Base-by-base conservation (phyloP, 176 grass and related monocot genomes). In the Carex cristatella region DNA sequence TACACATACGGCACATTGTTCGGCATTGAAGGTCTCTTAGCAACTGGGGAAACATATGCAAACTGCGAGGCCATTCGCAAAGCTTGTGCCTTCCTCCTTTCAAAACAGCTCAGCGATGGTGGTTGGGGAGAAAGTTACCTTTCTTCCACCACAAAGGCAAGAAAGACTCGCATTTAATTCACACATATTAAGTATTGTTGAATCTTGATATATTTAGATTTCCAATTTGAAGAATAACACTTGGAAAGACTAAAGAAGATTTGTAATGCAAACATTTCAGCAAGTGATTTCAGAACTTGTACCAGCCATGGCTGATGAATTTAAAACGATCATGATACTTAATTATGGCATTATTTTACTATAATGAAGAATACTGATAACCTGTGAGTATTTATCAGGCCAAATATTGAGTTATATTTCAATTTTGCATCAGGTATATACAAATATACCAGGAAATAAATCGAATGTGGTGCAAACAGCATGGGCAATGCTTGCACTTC, bases 121-220 rank as follows among this genome's bases (percentile, higher is more conserved):
- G 92, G 92, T 53, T 94, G 92, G 92, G 90, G 92, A 9, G 92
- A 92, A 79, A 94, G 93, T 42, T 86, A 92, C 88, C 90, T 90
- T 88, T 92, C 93, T 87, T 94, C 86, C 27, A 82, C 19, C 48
- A 49, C 9, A 10, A 49, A 49, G 48, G 48, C 48, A 49, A 49
- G 48, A 7, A 49, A 49, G 9, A 49, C 48, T 10, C 8, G 1
- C 9, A 49, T 49, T 49, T 49, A 49, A 49, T 49, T 49, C 10
- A 10, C 9, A 49, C 9, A 49, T 8, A 46, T 46, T 46, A 46
- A 7, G 23, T 23, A 23, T 23, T 23, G 23, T 23, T 23, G 23
- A 23, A 23, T 23, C 23, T 23, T 46, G 44, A 46, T 9, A 46
- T 46, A 7, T 8, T 7, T 46, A 1, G 44, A 8, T 46, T 46